Evolutionary conservation across 2,329 filamentous ascomycete genomes (phyloP).

Genomic region (Epicoccum nigrum): DNA sequence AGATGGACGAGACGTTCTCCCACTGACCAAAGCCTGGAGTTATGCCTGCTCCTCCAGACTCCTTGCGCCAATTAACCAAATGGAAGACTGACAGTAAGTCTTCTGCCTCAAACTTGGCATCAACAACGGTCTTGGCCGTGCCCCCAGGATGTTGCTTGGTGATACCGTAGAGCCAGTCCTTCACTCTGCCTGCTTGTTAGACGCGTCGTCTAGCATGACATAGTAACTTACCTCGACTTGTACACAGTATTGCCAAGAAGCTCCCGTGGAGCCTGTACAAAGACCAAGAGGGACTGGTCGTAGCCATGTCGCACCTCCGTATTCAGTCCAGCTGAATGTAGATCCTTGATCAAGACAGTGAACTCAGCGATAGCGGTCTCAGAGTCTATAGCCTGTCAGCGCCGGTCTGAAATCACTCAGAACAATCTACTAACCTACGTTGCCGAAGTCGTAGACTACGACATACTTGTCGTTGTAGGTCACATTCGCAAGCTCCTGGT

Average conservation of each 20-base stretch:
- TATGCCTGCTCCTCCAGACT: constrained; percentile 80
- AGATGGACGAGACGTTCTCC: constrained; percentile 74
- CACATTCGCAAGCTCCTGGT: constrained; percentile 29
- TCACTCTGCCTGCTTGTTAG: constrained; percentile 60
- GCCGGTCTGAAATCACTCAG: too few relatives aligned
- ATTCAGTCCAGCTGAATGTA: constrained; percentile 37
- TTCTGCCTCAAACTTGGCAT: constrained; percentile 78
- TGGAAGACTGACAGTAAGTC: constrained; percentile 77
- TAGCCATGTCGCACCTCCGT: constrained; percentile 42
- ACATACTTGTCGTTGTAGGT: constrained; percentile 44
- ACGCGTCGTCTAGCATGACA: not conserved
- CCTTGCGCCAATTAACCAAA: constrained; percentile 73
- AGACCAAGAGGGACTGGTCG: constrained; percentile 37
- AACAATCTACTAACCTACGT: constrained; percentile 29
- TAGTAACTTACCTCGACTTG: constrained; percentile 33
- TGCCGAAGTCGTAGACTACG: constrained; percentile 38
- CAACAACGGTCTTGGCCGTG: constrained; percentile 44
- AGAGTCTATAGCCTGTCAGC: constrained; percentile 20
- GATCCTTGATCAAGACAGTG: constrained; percentile 28
- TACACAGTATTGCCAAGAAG: constrained; percentile 41
- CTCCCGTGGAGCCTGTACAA: constrained; percentile 39
- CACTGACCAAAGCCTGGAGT: constrained; percentile 72
- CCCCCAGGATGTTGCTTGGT: constrained; percentile 65
- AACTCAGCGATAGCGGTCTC: constrained; percentile 31
- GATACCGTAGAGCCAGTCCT: constrained; percentile 85